These are phyloP conservation scores for Barbatosphaeria neglecta DNA, from an alignment of 495 filamentous ascomycete species.

Conservation along the genomic window DNA sequence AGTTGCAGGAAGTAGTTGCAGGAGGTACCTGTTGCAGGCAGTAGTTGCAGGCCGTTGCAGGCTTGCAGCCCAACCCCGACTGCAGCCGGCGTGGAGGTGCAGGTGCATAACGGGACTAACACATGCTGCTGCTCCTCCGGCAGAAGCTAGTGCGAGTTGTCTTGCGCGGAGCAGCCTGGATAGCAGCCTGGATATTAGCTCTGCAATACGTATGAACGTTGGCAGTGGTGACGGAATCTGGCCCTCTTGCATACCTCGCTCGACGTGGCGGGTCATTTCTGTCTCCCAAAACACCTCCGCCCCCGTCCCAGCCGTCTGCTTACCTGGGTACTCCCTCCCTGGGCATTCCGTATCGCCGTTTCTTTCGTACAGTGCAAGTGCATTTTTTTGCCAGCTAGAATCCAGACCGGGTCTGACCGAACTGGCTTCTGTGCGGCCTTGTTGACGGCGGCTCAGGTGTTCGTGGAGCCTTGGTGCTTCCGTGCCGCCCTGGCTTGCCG, in stretches of 20 bases:
- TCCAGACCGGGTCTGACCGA: background rate
- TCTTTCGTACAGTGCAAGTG: background rate
- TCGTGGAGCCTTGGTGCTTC: background rate
- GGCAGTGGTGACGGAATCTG: no score
- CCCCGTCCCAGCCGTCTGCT: background rate
- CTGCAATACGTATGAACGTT: no score
- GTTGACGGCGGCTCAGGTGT: background rate
- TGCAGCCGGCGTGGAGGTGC: background rate
- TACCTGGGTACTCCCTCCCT: background rate
- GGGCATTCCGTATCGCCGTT: background rate
- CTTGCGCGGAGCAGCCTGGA: background rate
- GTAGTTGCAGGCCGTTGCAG: no score
- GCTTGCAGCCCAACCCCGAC: slow-evolving; percentile 1
- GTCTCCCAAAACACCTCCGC: background rate
- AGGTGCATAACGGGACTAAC: background rate
- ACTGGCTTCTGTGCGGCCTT: background rate
- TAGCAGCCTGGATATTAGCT: background rate
- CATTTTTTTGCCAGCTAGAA: no score
- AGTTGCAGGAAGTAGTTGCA: no score
- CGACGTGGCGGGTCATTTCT: background rate
- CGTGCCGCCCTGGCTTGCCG: slow-evolving; percentile 8
- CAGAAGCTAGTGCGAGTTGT: background rate
- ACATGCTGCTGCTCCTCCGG: background rate
- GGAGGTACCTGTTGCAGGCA: no score
- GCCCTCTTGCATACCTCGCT: background rate